Evolutionary conservation across 495 filamentous ascomycete genomes (phyloP).

Genomic region (Neurospora sp.): DNA sequence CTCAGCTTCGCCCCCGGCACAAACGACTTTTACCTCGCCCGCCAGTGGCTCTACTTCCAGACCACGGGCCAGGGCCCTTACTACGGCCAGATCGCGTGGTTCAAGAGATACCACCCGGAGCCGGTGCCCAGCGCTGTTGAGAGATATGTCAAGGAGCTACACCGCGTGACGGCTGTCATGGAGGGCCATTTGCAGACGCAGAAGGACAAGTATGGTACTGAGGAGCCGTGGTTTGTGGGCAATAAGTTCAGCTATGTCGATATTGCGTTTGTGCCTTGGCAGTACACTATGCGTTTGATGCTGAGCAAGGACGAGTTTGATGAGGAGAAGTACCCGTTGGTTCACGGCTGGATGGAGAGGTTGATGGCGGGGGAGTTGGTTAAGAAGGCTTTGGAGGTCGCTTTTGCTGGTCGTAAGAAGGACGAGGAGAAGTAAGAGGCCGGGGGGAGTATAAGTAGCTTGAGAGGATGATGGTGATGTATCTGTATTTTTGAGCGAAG

Average conservation of each 20-base stretch:
- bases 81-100: slow-evolving; percentile 45
- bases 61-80: slow-evolving; percentile 59
- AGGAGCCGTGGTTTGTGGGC: slow-evolving; percentile 45
- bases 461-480: too few species aligned
- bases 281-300: slow-evolving; percentile 7
- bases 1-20: slow-evolving; percentile 43
- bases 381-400: slow-evolving; percentile 26
- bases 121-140: slow-evolving; percentile 46
- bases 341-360: slow-evolving; percentile 26
- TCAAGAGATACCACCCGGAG: slow-evolving; percentile 45
- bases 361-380: slow-evolving; percentile 27
- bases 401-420: slow-evolving; percentile 23
- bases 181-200: slow-evolving; percentile 40
- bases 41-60: slow-evolving; percentile 63
- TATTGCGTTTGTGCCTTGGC: slow-evolving; percentile 49
- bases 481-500: too few species aligned
- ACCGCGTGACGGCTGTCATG: slow-evolving; percentile 50
- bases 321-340: slow-evolving; percentile 20
- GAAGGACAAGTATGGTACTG: slow-evolving; percentile 14
- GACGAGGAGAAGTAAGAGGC: slow-evolving; percentile 31
- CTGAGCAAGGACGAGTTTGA: slow-evolving; percentile 8
- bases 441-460: too few species aligned
- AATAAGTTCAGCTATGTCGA: slow-evolving; percentile 50
- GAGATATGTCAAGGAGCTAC: slow-evolving; percentile 50
- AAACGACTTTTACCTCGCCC: slow-evolving; percentile 39